Percentiles rank a stretch among this genome's conserved stretches.
phyloP scores from a whole-genome alignment of 345 rosid species.

The Excoecaria agallocha region DNA sequence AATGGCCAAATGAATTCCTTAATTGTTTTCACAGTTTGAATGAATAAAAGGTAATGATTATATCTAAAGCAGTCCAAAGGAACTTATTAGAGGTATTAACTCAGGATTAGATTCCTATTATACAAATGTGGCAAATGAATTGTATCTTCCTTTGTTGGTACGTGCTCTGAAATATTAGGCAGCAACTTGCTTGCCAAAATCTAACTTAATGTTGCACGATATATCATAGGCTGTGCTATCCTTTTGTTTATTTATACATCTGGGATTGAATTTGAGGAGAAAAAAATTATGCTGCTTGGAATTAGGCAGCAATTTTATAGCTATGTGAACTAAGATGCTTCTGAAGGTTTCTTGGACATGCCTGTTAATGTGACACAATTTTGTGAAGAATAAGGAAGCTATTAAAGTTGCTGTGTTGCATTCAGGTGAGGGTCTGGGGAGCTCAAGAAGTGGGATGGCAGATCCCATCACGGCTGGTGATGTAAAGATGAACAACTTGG shows the following conservation, averaged over 20 bases:
- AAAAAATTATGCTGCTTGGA: not conserved
- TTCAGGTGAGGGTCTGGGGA: slow-evolving; percentile 95
- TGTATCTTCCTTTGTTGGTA: not conserved
- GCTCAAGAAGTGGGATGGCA: slow-evolving; percentile 84
- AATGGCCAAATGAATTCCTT: not conserved
- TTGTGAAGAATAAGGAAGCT: not conserved
- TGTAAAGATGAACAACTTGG: slow-evolving; percentile 82
- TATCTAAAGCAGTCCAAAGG: not conserved
- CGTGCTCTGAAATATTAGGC: not conserved
- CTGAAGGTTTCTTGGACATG: not conserved
- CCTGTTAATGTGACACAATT: not conserved
- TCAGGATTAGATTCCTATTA: not conserved
- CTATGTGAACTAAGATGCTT: not conserved
- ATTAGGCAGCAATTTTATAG: not conserved
- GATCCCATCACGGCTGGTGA: slow-evolving; percentile 91
- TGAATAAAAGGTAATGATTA: not conserved
- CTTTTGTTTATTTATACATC: not conserved
- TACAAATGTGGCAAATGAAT: not conserved
- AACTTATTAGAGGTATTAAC: not conserved
- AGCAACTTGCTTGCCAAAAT: not conserved
- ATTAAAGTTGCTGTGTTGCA: slow-evolving; percentile 15
- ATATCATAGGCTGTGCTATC: not conserved
- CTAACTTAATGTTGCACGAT: not conserved
- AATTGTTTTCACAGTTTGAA: not conserved
- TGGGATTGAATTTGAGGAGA: not conserved